Conservation (phyloP, 768 basidiomycete species). For the Suillus americanus region DNA sequence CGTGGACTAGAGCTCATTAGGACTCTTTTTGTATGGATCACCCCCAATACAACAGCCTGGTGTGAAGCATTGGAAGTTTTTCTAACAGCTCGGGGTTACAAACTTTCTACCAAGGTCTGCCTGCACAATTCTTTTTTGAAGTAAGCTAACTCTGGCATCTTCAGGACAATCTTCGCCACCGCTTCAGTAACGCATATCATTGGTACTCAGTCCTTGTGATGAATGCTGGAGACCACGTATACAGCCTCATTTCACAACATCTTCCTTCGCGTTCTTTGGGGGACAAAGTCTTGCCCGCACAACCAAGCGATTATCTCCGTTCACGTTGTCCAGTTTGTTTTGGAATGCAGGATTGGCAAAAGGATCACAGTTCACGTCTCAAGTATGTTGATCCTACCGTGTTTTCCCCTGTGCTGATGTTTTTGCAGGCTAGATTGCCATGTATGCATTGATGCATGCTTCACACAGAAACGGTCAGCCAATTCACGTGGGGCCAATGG, state of each 20-base stretch:
- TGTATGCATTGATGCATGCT: too few species aligned
- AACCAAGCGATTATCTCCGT: background rate
- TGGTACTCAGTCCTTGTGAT: too few species aligned
- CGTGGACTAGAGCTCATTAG: too few species aligned
- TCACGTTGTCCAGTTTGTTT: background rate
- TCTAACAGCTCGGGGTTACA: background rate
- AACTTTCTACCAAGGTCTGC: background rate
- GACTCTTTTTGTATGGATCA: too few species aligned
- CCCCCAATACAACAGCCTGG: too few species aligned
- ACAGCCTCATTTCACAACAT: too few species aligned
- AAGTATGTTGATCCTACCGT: background rate
- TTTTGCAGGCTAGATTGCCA: background rate
- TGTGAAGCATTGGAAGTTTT: background rate
- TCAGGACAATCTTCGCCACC: background rate
- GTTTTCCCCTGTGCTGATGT: background rate
- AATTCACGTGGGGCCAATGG: too few species aligned
- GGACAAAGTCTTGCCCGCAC: too few species aligned
- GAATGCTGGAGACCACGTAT: too few species aligned
- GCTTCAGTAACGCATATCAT: background rate
- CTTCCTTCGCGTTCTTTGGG: too few species aligned
- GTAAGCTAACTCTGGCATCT: background rate
- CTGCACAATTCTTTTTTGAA: background rate
- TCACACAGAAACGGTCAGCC: too few species aligned
- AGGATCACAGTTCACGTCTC: background rate
- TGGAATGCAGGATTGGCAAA: background rate